Base-by-base conservation (phyloP, 768 basidiomycete species). In the Hericium coralloides region DNA sequence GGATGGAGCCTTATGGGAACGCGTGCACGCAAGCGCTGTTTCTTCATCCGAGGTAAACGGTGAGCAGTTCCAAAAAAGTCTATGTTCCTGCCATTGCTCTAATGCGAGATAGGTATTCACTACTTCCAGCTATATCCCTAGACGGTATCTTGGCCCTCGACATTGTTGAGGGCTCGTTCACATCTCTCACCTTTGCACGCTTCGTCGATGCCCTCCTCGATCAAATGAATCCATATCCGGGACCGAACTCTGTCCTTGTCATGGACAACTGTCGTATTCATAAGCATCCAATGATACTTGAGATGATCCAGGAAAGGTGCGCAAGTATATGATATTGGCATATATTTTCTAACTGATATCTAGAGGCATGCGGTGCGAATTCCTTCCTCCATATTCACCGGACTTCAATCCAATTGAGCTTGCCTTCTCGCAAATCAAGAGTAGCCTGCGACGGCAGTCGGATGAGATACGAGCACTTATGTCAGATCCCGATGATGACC, bases 241-340 rank as follows among this genome's bases (percentile, higher is more conserved):
- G 23, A 0, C 60, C 60, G 3, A 72, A 74, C 12, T 73, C 69
- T 9, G 72, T 74, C 2, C 58, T 76, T 43, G 63, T 75, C 2
- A 71, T 75, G 69, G 74, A 74, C 55, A 74, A 74, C 58, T 66
- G 67, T 8, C 17, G 47, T 1, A 72, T 74, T 18, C 72, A 76
- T 56, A 64, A 74, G 31, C 55, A 59, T 25, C 55, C 59, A 0
- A 58, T 60, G 0, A 56, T 76, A 2, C 48, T 37, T 2, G 66
- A 70, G n/a, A 56, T 72, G 50, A 63, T 72, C 48, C 63, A 70
- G 51, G 60, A 59, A 17, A 52, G 65, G 72, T 74, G 59, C n/a
- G n/a, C n/a, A n/a, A 31, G 3, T 23, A 39, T 36, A 20, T 20
- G 18, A 9, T n/a, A n/a, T n/a, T n/a, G 23, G 38, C 38, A 39